Evolutionary conservation across 2,329 filamentous ascomycete species (phyloP), one percentile per base, ranked within the genome.

Genomic region (Paecilomyces dactylethromorphus): DNA sequence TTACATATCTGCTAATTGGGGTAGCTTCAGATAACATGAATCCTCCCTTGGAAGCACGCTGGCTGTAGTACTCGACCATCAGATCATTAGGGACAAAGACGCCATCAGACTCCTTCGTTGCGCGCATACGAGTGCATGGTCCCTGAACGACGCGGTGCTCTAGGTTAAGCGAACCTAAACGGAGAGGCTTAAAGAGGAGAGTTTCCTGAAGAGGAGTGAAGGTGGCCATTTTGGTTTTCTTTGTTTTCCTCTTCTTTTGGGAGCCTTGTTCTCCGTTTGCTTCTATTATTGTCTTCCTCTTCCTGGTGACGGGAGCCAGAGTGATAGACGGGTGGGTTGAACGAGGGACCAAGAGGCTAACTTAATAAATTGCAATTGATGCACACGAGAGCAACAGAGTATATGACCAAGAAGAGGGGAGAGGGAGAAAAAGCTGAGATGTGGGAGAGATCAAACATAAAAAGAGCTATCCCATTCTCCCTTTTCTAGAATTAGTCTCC

Each of bases 181-280:
- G 61, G 3, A 78, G 66, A 31, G 78, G 76, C 55, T 74, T 76
- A 50, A 71, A 70, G 24, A 71, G 64, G 26, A 52, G 21, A 29
- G 50, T 52, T n/a, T 29, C 50, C 50, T 52, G 22, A 10, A 52
- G 11, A n/a, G 50, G 50, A 1, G 26, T 24, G 22, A 52, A 29
- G 29, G 50, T 13, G 7, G 21, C 21, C 50, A 52, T 52, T 6
- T 52, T 52, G 21, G 21, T 52, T 4, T 10, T 18, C 8, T 45
- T 45, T n/a, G 18, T 8, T 15, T 45, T 45, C 39, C 18, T 45
- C 39, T 45, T 33, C 39, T 45, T 18, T 18, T 18, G 39, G n/a
- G 10, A 10, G 10, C 39, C 18, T 45, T 45, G 10, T 21, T 45
- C 50, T 29, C 6, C 22, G 22, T 26, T 52, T 29, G 50, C 15